Evolutionary conservation across 768 basidiomycete species (phyloP).

Genomic region (Russula olivacea): DNA sequence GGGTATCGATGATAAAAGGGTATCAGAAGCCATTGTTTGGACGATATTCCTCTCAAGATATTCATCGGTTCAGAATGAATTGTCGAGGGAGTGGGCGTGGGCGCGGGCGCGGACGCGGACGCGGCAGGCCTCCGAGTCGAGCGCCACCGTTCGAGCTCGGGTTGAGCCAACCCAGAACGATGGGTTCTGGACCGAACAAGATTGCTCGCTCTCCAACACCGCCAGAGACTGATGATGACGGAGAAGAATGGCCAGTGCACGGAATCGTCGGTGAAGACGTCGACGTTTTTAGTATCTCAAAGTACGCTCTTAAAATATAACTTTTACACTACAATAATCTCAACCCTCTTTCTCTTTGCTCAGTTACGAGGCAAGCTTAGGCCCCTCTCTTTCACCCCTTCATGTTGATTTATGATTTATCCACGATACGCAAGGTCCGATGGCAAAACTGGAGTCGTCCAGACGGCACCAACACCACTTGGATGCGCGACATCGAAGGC

Average conservation of each 20-base stretch:
- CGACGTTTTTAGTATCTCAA: constrained; percentile 21
- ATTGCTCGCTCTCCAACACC: constrained; percentile 19
- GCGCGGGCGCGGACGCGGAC: too few species aligned
- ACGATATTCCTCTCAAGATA: neutral
- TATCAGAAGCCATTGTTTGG: constrained; percentile 10
- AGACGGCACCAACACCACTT: constrained; percentile 24
- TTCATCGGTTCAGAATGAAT: neutral
- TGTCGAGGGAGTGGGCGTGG: neutral
- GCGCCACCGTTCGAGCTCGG: neutral
- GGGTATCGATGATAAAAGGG: constrained; percentile 16
- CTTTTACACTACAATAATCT: too few species aligned
- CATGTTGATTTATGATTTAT: neutral
- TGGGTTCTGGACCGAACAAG: neutral
- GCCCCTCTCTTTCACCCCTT: neutral
- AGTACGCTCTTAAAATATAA: too few species aligned
- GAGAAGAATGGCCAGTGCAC: constrained; percentile 24
- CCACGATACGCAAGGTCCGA: constrained; percentile 14
- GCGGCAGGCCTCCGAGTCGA: too few species aligned
- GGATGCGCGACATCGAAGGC: constrained; percentile 13
- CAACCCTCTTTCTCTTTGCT: too few species aligned
- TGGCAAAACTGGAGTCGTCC: constrained; percentile 23
- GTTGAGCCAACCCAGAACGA: neutral
- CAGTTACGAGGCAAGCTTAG: constrained; percentile 22
- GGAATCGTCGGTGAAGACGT: constrained; percentile 25
- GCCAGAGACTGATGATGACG: constrained; percentile 16